phyloP scores from a whole-genome alignment of 2,329 filamentous ascomycete genomes.

The Pyrenochaeta sp. region DNA sequence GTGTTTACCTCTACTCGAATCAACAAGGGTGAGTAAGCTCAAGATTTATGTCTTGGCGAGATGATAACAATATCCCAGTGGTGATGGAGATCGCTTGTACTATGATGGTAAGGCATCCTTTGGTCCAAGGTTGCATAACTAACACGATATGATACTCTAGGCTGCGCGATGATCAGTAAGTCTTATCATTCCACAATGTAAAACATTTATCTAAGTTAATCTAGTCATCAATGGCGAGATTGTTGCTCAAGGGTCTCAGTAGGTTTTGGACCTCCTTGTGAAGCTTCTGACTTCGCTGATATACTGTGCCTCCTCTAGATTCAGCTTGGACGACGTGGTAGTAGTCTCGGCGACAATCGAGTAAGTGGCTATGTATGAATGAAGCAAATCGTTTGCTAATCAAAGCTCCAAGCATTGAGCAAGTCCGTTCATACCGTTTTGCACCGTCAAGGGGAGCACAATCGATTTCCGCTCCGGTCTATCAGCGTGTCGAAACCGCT shows the following conservation, averaged over 20 bases:
- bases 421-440: constrained; percentile 70
- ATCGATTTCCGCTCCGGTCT: constrained; percentile 58
- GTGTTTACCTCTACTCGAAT: constrained; percentile 49
- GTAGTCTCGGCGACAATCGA: no score
- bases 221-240: constrained; percentile 69
- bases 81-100: constrained; percentile 47
- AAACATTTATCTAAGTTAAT: neutral
- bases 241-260: constrained; percentile 71
- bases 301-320: neutral
- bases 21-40: constrained; percentile 55
- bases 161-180: constrained; percentile 61
- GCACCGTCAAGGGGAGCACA: constrained; percentile 65
- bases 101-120: no score
- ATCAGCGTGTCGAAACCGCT: constrained; percentile 55
- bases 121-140: no score
- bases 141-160: no score
- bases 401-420: no score
- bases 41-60: neutral
- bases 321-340: neutral
- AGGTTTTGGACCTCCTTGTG: constrained; percentile 62
- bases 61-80: constrained; percentile 25
- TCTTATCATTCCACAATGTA: neutral
- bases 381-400: no score
- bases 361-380: no score
- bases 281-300: neutral